Evolutionary conservation across 2,329 filamentous ascomycete genomes (phyloP).

Genomic region (Didymella pinodella): DNA sequence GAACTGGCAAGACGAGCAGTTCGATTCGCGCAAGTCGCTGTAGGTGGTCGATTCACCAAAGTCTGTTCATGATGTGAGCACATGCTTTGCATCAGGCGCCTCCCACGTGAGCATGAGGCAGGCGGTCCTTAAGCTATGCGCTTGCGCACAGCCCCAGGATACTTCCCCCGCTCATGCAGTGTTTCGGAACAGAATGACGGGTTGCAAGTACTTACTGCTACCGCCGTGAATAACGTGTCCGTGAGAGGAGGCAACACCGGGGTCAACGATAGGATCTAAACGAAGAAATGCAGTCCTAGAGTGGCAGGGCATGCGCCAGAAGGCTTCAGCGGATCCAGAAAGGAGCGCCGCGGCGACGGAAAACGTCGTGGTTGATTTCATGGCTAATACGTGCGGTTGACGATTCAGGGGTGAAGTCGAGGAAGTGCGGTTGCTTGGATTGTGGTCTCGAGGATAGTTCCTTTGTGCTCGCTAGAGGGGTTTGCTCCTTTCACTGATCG

Average conservation of each 20-base stretch:
- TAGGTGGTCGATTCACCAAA: conserved; percentile 71
- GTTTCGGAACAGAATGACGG: conserved; percentile 14
- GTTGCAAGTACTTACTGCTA: conserved; percentile 57
- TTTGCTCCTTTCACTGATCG: conserved; percentile 8
- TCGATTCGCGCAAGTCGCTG: conserved; percentile 66
- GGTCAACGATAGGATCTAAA: conserved; percentile 56
- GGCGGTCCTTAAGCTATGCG: conserved; percentile 1
- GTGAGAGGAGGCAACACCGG: conserved; percentile 40
- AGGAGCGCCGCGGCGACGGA: conserved; percentile 44
- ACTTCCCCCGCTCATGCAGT: conserved; percentile 16
- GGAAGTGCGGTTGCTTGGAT: conserved; percentile 3
- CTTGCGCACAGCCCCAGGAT: conserved; percentile 7
- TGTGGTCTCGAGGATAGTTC: conserved; percentile 2
- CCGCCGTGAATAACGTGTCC: conserved; percentile 47
- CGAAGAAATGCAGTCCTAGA: conserved; percentile 67
- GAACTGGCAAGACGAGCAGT: conserved; percentile 73
- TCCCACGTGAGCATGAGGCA: background rate
- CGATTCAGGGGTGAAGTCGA: conserved; percentile 9
- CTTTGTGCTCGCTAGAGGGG: conserved; percentile 6
- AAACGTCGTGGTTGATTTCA: conserved; percentile 43
- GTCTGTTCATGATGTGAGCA: conserved; percentile 41
- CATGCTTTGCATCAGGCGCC: conserved; percentile 19
- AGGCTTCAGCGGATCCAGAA: conserved; percentile 63
- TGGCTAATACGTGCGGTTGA: conserved; percentile 26
- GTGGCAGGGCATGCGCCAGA: conserved; percentile 74